phyloP scores from a whole-genome alignment of 2,329 filamentous ascomycete genomes.

The Fusarium sp. region DNA sequence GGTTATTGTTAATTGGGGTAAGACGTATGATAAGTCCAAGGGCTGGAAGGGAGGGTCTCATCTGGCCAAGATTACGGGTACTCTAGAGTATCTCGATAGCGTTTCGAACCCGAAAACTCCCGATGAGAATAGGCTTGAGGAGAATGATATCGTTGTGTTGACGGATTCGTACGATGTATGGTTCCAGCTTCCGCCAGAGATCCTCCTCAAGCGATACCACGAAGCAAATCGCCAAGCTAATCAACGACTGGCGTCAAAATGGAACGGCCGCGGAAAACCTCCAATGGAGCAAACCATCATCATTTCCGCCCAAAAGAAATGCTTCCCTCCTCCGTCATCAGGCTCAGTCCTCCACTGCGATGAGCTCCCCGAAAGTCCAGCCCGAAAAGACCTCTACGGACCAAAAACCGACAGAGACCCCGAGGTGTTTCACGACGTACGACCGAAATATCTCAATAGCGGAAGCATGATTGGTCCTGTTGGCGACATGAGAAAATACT shows the following conservation, averaged over 20 bases:
- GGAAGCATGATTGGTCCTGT: constrained; percentile 43
- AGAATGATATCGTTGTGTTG: constrained; percentile 40
- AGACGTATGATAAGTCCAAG: constrained; percentile 11
- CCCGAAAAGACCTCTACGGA: constrained; percentile 31
- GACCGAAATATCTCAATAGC: constrained; percentile 42
- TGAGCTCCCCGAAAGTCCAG: constrained; percentile 24
- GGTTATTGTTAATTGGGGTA: constrained; percentile 43
- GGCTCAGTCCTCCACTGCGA: constrained; percentile 32
- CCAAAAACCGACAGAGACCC: constrained; percentile 21
- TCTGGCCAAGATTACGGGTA: constrained; percentile 42
- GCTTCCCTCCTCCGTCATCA: constrained; percentile 12
- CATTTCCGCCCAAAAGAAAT: constrained; percentile 33
- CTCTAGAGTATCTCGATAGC: constrained; percentile 39
- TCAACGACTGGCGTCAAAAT: constrained; percentile 8
- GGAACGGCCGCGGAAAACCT: neutral
- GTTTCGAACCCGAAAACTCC: neutral
- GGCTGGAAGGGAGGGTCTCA: constrained; percentile 32
- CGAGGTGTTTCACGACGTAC: neutral
- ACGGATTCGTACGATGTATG: constrained; percentile 43
- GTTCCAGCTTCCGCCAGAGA: constrained; percentile 43
- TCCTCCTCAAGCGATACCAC: constrained; percentile 42
- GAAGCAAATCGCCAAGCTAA: constrained; percentile 29
- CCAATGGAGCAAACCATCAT: constrained; percentile 37
- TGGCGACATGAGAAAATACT: constrained; percentile 33
- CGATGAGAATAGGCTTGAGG: constrained; percentile 5